A percentile compares a stretch with the other conserved stretches of the same genome.
Evolutionary conservation across 768 basidiomycete genomes (phyloP).

Genomic region (Neoboletus subvelutipes): DNA sequence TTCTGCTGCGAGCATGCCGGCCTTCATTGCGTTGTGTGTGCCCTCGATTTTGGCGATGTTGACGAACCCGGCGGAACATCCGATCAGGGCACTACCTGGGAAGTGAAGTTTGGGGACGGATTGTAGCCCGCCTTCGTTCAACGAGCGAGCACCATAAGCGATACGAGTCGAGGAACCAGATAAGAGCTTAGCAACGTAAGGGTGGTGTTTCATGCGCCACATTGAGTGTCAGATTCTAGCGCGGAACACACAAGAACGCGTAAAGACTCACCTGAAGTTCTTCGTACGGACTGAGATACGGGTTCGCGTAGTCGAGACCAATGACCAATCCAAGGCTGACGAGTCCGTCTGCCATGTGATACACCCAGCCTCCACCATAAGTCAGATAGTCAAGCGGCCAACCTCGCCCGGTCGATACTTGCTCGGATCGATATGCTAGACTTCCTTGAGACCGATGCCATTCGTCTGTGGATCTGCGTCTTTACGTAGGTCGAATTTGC

Average conservation of each 20-base stretch:
- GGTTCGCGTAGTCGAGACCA: constrained; percentile 93
- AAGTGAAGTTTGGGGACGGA: constrained; percentile 84
- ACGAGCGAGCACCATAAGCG: constrained; percentile 84
- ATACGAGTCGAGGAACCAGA: constrained; percentile 71
- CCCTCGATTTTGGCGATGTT: constrained; percentile 99
- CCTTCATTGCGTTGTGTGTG: constrained; percentile 99
- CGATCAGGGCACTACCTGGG: constrained; percentile 93
- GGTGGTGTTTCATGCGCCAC: constrained; percentile 94
- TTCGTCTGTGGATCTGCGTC: constrained; percentile 86
- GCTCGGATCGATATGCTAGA: constrained; percentile 80
- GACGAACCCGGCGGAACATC: constrained; percentile 94
- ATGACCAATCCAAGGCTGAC: constrained; percentile 90
- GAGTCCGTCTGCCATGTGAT: constrained; percentile 92
- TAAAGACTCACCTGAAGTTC: constrained; percentile 76
- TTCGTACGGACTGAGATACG: constrained; percentile 86
- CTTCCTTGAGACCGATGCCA: constrained; percentile 94
- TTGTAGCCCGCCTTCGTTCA: constrained; percentile 94
- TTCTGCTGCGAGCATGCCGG: constrained; percentile 95
- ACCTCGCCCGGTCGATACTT: constrained; percentile 66
- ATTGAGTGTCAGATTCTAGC: constrained; percentile 4
- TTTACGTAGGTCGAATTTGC: constrained; percentile 70
- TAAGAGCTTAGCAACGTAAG: constrained; percentile 81
- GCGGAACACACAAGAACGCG: background rate
- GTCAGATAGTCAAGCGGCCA: constrained; percentile 86
- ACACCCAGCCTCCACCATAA: constrained; percentile 86